Evolutionary conservation across 1,284 basidiomycete species (phyloP), one percentile per base, ranked within the genome.

Genomic region (Cystobasidium slooffiae): DNA sequence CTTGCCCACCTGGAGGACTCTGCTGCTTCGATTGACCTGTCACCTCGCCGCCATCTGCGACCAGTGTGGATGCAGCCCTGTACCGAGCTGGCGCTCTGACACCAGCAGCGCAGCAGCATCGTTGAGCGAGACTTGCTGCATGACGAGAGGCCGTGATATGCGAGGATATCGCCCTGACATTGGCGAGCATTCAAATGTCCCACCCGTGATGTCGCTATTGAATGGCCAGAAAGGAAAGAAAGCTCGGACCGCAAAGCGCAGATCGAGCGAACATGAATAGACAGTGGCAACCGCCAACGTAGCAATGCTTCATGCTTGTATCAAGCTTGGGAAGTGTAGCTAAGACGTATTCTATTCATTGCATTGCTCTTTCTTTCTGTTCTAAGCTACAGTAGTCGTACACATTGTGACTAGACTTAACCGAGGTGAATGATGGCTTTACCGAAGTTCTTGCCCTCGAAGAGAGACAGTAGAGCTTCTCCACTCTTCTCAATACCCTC

Each of bases 401-500:
- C 8, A 51, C 24, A 31, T 52, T 24, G 24, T 22, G 12, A 18
- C 55, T 59, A 68, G 37, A 41, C 52, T n/a, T 77, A 66, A 58
- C 77, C 75, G 47, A 79, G 52, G 44, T 64, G 46, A 65, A 78
- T 72, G 55, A 80, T 75, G 9, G 75, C 77, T 61, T 79, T 79
- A 44, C 78, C 79, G 22, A 68, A 65, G 49, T 72, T 72, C n/a
- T 51, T 44, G 3, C 78, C 78, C 9, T 46, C 53, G 44, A 79
- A 73, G 64, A 79, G 63, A 41, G 75, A 75, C 24, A 77, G 49
- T 58, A 80, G 77, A 3, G 79, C 78, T 55, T 79, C 76, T 37
- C 78, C 79, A 43, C 55, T 55, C 58, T 80, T 73, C 59, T 79
- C 79, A 53, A 78, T 72, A 10, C 79, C 78, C 58, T 77, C 65